phyloP scores from a whole-genome alignment of 163 green algal genomes.

The Scenedesmus sp. region DNA sequence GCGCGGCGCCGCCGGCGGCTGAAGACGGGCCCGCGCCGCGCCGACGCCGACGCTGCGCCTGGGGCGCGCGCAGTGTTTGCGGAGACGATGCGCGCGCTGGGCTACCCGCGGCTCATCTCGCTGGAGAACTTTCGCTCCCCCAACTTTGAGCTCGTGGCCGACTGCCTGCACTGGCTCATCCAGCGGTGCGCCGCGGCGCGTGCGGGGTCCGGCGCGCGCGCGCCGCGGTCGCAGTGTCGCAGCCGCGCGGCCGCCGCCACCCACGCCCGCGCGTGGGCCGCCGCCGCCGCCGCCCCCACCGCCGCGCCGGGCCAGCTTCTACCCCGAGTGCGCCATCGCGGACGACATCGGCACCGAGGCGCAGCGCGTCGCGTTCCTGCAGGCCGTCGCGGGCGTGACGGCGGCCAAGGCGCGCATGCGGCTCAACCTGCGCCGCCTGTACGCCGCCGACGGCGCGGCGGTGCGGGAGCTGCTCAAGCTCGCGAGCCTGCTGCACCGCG shows the following conservation, averaged over 20 bases:
- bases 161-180: conserved; percentile 84
- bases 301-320: conserved; percentile 66
- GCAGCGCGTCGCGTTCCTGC: conserved; percentile 80
- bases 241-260: too few relatives aligned
- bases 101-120: conserved; percentile 73
- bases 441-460: conserved; percentile 77
- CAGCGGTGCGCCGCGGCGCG: conserved; percentile 71
- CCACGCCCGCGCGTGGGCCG: too few relatives aligned
- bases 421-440: conserved; percentile 86
- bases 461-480: conserved; percentile 85
- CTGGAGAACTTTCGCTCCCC: conserved; percentile 74
- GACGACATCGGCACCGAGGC: conserved; percentile 83
- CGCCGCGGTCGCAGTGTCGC: too few relatives aligned
- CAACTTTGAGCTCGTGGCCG: conserved; percentile 82
- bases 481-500: conserved; percentile 72
- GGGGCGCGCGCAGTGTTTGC: conserved; percentile 62
- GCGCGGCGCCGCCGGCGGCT: too few relatives aligned
- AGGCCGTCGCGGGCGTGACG: conserved; percentile 69
- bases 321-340: conserved; percentile 69
- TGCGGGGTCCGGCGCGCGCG: too few relatives aligned
- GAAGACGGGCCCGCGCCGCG: too few relatives aligned
- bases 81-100: conserved; percentile 75
- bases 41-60: background rate
- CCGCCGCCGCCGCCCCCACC: background rate
- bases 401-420: conserved; percentile 78